Evolutionary conservation across 1,284 basidiomycete genomes (phyloP), one percentile per base, ranked within the genome.

Genomic region (Agaricales sp.): DNA sequence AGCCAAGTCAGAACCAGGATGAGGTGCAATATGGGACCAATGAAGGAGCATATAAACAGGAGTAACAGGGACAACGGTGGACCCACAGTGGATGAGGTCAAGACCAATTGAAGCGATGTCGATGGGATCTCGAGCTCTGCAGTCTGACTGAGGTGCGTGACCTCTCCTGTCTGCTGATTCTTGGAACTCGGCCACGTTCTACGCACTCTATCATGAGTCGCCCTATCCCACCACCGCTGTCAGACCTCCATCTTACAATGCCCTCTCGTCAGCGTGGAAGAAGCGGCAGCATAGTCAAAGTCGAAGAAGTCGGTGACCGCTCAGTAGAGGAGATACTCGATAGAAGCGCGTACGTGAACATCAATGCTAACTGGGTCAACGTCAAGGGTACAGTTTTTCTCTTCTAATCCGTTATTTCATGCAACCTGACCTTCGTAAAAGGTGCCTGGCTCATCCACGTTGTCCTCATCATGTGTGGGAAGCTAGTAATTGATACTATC

Each of bases 301-400:
- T 95, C 47, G 91, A 93, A 61, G 78, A 91, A 60, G 81, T 94
- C 49, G 87, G 84, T 35, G 83, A 84, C 57, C 77, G 83, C 55
- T 79, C 82, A 16, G 73, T 81, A 44, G 89, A 93, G 60, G 85
- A 88, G 57, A 71, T 82, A 3, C 77, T 90, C 18, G 92, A 94
- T 67, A 78, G 89, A 57, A 83, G 81, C 54, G 79, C 83, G 41
- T 92, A 89, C 58, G 76, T 80, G 47, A 97, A 98, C 64, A 80
- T 91, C 58, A 99, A 99, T 65, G 93, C 92, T 6, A 85, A 93
- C 61, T 99, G 95, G 95, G 96, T 99, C 60, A 97, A 99, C 63
- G 82, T 89, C 54, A 99, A 99, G 69, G 95, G 94, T 92, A 47
- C 51, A 78, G 66, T 45, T 41, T 13, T 24, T 45, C 12, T n/a